A percentile compares a stretch with the other conserved stretches of the same genome.
phyloP scores from a whole-genome alignment of 2,329 filamentous ascomycete genomes.

The Fusarium irregulare region DNA sequence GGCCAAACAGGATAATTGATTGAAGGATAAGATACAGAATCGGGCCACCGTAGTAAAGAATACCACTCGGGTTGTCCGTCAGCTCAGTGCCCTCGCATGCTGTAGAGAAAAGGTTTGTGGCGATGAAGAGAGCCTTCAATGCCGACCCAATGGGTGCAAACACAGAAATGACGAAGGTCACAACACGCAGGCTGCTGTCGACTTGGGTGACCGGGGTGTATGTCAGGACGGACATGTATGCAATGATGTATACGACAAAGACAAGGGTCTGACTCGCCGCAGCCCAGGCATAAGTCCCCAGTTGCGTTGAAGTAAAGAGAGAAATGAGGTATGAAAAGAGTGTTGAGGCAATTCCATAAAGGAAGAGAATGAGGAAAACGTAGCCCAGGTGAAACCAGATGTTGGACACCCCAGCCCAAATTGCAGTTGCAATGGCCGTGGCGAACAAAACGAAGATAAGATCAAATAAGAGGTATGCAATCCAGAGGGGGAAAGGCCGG shows the following conservation, averaged over 20 bases:
- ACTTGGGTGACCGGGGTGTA: conserved; percentile 78
- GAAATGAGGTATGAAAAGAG: conserved; percentile 85
- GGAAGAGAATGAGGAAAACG: conserved; percentile 81
- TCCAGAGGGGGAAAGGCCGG: conserved; percentile 82
- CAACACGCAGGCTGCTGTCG: conserved; percentile 73
- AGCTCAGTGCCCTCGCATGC: conserved; percentile 75
- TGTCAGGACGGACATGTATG: conserved; percentile 77
- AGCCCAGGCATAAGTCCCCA: conserved; percentile 86
- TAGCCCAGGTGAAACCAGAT: conserved; percentile 85
- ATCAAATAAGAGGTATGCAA: conserved; percentile 85
- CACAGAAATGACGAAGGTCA: conserved; percentile 79
- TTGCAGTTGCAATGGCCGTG: conserved; percentile 72
- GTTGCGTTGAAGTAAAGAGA: conserved; percentile 80
- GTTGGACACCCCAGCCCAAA: conserved; percentile 73
- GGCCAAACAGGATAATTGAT: conserved; percentile 73
- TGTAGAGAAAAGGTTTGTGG: conserved; percentile 85
- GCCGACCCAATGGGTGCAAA: conserved; percentile 83
- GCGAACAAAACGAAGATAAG: conserved; percentile 76
- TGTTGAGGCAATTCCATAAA: conserved; percentile 83
- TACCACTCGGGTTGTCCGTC: conserved; percentile 74
- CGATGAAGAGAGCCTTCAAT: conserved; percentile 77
- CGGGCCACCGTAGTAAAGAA: conserved; percentile 83
- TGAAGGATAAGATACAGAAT: conserved; percentile 86
- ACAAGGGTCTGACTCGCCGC: conserved; percentile 79
- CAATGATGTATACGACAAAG: conserved; percentile 78